Percentiles rank a stretch among this genome's conserved stretches.
Evolutionary conservation across 345 rosid species (phyloP).

Genomic region (Carallia pectinifolia): DNA sequence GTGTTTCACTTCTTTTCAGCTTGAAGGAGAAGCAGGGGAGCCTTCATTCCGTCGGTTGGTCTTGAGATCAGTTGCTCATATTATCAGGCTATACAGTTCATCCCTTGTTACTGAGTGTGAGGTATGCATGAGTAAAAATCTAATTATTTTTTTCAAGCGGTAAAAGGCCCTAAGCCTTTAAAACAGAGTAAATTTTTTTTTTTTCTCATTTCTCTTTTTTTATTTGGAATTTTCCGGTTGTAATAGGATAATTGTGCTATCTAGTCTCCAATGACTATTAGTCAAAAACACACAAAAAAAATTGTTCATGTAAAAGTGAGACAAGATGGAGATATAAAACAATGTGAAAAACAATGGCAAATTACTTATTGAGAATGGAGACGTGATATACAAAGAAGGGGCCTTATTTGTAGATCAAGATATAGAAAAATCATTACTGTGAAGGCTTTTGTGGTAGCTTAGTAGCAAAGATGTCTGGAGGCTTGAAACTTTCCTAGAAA

Average conservation of each 20-base stretch:
- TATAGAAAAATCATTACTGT: background rate
- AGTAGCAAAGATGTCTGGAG: background rate
- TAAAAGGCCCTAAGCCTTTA: background rate
- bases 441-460: background rate
- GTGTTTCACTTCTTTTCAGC: conserved; percentile 44
- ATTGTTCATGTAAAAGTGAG: too few species aligned
- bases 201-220: background rate
- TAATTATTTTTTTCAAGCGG: conserved; percentile 10
- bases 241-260: background rate
- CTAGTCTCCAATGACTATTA: background rate
- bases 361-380: background rate
- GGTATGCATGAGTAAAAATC: conserved; percentile 43
- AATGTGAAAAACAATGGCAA: background rate
- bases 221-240: too few species aligned
- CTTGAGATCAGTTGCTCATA: conserved; percentile 93
- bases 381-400: background rate
- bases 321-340: too few species aligned
- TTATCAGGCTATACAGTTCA: conserved; percentile 85
- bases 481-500: background rate
- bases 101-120: conserved; percentile 92
- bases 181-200: background rate
- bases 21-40: conserved; percentile 95
- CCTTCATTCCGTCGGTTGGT: conserved; percentile 95
- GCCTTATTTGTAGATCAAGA: background rate
- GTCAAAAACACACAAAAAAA: background rate